A percentile compares a stretch with the other conserved stretches of the same genome.
These are phyloP conservation scores for Leavenworthia alabamica DNA, from an alignment of 345 rosid species.

Conservation along the genomic window DNA sequence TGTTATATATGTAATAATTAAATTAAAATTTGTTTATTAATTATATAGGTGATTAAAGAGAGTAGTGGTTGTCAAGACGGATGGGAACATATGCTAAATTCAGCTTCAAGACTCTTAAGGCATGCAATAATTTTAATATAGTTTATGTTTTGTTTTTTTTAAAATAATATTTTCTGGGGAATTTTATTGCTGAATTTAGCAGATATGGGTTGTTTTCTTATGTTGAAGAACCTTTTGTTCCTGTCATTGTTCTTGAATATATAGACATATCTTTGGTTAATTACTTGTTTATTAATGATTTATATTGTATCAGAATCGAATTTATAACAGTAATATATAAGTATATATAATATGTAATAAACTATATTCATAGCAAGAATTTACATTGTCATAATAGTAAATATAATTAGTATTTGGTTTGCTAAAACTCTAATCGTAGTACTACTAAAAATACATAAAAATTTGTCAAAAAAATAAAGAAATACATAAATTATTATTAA, in stretches of 20 bases:
- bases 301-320: background rate
- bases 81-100: constrained; percentile 40
- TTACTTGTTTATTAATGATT: background rate
- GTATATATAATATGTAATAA: too few relatives aligned
- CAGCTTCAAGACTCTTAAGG: constrained; percentile 30
- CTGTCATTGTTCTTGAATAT: constrained; percentile 36
- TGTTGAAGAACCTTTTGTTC: constrained; percentile 34
- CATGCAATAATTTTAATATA: constrained; percentile 25
- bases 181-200: constrained; percentile 36
- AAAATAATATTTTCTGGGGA: background rate
- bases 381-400: background rate
- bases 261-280: background rate
- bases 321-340: background rate
- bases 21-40: background rate
- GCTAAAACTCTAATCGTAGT: background rate
- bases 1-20: constrained; percentile 4
- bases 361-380: background rate
- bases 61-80: constrained; percentile 32
- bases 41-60: constrained; percentile 24
- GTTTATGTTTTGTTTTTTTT: constrained; percentile 2
- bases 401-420: background rate
- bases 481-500: too few relatives aligned
- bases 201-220: constrained; percentile 34
- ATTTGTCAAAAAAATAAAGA: too few relatives aligned
- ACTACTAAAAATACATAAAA: background rate